Percentiles rank a stretch among this genome's conserved stretches.
phyloP scores from a whole-genome alignment of 1,284 basidiomycete genomes.

The Ceratobasidium sp. region DNA sequence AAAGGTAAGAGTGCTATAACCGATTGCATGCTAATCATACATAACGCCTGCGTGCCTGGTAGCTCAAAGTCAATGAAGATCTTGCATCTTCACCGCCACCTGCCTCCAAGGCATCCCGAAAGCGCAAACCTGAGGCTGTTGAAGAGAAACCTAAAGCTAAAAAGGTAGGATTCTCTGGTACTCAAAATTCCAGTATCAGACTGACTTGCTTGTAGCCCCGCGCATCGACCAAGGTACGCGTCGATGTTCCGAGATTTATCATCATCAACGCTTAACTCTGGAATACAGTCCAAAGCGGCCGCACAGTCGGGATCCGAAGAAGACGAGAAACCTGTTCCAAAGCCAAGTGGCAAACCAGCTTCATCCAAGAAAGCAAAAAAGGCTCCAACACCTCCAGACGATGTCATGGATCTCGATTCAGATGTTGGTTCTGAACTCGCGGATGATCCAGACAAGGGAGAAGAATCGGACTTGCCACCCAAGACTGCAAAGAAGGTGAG shows the following conservation, averaged over 20 bases:
- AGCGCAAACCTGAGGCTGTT: conserved; percentile 21
- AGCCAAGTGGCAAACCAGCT: background rate
- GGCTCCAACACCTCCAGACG: conserved; percentile 1
- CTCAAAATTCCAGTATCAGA: background rate
- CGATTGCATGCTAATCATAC: background rate
- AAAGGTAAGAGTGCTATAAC: background rate
- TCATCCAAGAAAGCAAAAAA: conserved; percentile 8
- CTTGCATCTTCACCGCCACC: conserved; percentile 9
- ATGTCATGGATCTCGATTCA: conserved; percentile 24
- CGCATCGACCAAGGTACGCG: conserved; percentile 20
- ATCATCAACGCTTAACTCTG: background rate
- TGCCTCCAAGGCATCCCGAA: background rate
- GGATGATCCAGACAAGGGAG: background rate
- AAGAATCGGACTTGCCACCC: conserved; percentile 7
- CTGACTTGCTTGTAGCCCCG: conserved; percentile 17
- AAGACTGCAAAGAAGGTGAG: conserved; percentile 24
- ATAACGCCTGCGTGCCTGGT: background rate
- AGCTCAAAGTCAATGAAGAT: background rate
- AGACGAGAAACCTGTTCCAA: background rate
- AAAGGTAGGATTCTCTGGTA: background rate
- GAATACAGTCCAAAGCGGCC: conserved; percentile 8
- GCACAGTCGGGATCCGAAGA: conserved; percentile 12
- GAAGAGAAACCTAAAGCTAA: conserved; percentile 4
- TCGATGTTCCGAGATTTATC: background rate
- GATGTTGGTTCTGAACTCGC: background rate